Evolutionary conservation across 116 monocot species (phyloP), one percentile per base, ranked within the genome.

Genomic region (Papilionanthe hybrid): DNA sequence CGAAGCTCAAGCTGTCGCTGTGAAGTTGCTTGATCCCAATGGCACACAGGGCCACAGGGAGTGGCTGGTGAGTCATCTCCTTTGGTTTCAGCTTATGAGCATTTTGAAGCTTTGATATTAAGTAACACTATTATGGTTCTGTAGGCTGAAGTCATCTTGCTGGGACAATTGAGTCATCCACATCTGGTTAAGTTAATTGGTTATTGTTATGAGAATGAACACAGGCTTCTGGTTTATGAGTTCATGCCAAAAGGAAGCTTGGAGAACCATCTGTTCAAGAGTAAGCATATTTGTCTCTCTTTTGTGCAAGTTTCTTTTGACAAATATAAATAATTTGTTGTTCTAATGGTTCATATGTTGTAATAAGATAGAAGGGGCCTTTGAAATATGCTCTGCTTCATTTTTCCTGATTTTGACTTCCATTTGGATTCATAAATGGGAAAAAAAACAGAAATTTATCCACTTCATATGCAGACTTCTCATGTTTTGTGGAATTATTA

Each of bases 1-100:
- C 50, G 79, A 79, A 63, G 79, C 84, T 42, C 79, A 82, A 73
- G 50, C 82, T 17, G 82, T 88, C 25, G 85, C 88, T 13, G 88
- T 85, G 29, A 88, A 88, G 80, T 78, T 85, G 43, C 55, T 85
- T 58, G 88, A 88, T 71, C 76, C 80, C 49, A 82, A 88, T 32
- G 88, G 88, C 27, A 72, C 37, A 1, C 88, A 88, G 60, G 88
- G 88, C 1, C 88, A 88, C 78, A 85, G 74, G 78, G 88, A 88
- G 55, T 88, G 88, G 88, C 79, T 88, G 85, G 88, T 88, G 73
- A 22, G 49, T 27, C 42, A 7, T 19, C 30, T 28, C 15, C 73
- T 73, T 30, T 13, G 53, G 10, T 28, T 68, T 11, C 69, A 37
- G 28, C 37, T 71, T 37, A 63, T 23, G 4, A 68, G 10, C 69